Evolutionary conservation across 345 rosid species (phyloP).

Genomic region (Cardamine resedifolia): DNA sequence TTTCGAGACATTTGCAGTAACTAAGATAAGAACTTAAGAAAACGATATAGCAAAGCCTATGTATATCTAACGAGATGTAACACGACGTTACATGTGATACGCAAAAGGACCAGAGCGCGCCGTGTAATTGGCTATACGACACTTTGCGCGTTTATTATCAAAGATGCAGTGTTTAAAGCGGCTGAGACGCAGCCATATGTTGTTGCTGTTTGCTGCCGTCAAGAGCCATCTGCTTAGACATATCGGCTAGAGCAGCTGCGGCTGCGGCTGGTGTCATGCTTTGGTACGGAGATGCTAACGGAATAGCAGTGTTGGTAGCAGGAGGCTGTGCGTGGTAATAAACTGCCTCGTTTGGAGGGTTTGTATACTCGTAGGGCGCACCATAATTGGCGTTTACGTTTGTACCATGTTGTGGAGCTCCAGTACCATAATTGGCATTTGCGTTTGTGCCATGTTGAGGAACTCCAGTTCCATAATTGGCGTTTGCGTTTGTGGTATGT

Average conservation of each 20-base stretch:
- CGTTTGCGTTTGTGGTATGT: conserved; percentile 40
- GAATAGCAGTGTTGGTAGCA: conserved; percentile 27
- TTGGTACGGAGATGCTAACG: conserved; percentile 60
- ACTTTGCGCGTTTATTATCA: conserved; percentile 15
- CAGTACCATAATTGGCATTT: conserved; percentile 40
- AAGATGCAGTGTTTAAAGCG: conserved; percentile 29
- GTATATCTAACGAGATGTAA: conserved; percentile 15
- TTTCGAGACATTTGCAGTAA: conserved; percentile 12
- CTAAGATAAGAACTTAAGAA: background rate
- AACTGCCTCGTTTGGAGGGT: conserved; percentile 50
- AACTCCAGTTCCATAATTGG: conserved; percentile 42
- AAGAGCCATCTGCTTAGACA: conserved; percentile 51
- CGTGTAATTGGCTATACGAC: conserved; percentile 7
- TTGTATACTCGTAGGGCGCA: conserved; percentile 44
- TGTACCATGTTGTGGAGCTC: conserved; percentile 40
- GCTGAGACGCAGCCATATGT: conserved; percentile 39
- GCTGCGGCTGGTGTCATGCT: conserved; percentile 62
- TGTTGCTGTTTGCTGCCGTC: conserved; percentile 41
- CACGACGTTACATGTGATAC: background rate
- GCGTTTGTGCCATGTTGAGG: conserved; percentile 42
- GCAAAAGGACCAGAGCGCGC: background rate
- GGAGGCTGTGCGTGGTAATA: conserved; percentile 55
- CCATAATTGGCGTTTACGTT: conserved; percentile 35
- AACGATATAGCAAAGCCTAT: conserved; percentile 14
- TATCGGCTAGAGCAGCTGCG: conserved; percentile 51